Base-by-base conservation (phyloP, 345 rosid genomes). In the Isatis tinctoria region DNA sequence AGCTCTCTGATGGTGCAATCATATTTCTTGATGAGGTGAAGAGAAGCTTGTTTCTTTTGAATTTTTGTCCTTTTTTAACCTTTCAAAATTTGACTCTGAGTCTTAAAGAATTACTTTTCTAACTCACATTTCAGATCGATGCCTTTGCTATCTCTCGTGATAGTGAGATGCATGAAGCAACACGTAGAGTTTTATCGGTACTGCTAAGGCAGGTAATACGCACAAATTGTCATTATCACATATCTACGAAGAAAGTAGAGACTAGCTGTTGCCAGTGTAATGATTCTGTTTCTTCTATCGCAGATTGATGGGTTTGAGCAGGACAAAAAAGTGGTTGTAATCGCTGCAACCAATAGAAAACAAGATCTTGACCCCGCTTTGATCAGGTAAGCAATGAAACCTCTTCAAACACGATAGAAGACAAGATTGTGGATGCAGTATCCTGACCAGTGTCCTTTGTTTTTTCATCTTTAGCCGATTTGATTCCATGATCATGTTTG, bases 291-390 rank as follows among this genome's bases (percentile, higher is more conserved):
- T 76, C 32, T 52, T 73, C 53, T 30, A 43, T 74, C 66, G 78
- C 85, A 95, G 98, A 95, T 89, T 59, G 99, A 95, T 80, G 97
- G 99, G 70, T 95, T 95, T 85, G 98, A 95, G 72, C 96, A 89
- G 69, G 94, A 90, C 54, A 88, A 90, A 76, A 90, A 90, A 73
- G 97, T 89, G 51, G 90, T 88, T 6, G 91, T 95, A 32, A 85
- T 95, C 65, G 99, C 98, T 41, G 98, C 98, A 61, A 95, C 98
- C 60, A 92, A 92, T 76, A 84, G 99, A 75, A 95, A 90, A 83
- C 96, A 87, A 79, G 99, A 92, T 78, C 96, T 95, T 67, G 98
- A 92, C 81, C 92, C 98, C 11, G 97, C 99, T 44, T 78, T 92
- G 61, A 85, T 95, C 66, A 92, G 99, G 99, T 88, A 52, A 68